Evolutionary conservation across 306 rosid genomes (phyloP).

Genomic region (Ochetophila trinervis): DNA sequence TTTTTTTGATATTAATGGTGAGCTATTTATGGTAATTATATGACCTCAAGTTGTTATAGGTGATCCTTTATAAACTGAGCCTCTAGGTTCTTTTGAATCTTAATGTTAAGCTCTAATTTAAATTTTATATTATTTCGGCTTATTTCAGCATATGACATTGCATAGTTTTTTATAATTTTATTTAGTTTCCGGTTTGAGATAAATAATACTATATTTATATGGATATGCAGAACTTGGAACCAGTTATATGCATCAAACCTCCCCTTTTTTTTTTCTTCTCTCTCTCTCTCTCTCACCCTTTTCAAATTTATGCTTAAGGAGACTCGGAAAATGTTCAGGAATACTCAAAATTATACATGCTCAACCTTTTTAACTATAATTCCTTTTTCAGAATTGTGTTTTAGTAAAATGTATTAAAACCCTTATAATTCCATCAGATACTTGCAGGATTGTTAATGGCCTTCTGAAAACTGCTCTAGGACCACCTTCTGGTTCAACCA

Average conservation of each 20-base stretch:
- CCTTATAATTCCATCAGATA: conserved; percentile 75
- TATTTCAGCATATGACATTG: neutral
- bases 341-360: neutral
- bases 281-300: too few relatives aligned
- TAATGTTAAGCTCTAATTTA: neutral
- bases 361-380: conserved; percentile 20
- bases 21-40: too few relatives aligned
- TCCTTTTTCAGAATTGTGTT: conserved; percentile 34
- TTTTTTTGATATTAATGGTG: too few relatives aligned
- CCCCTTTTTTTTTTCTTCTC: conserved; percentile 15
- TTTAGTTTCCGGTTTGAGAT: neutral
- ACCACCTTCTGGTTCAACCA: conserved; percentile 91
- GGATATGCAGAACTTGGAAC: neutral
- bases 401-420: conserved; percentile 60
- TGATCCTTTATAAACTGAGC: too few relatives aligned
- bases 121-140: neutral
- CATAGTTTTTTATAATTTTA: too few relatives aligned
- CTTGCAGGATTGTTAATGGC: conserved; percentile 99
- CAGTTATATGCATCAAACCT: neutral
- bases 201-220: too few relatives aligned
- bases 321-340: neutral
- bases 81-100: too few relatives aligned
- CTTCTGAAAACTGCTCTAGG: conserved; percentile 98
- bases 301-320: neutral
- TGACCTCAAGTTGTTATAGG: too few relatives aligned